Evolutionary conservation across 2,329 filamentous ascomycete species (phyloP).

Genomic region (Colletotrichum phormii): DNA sequence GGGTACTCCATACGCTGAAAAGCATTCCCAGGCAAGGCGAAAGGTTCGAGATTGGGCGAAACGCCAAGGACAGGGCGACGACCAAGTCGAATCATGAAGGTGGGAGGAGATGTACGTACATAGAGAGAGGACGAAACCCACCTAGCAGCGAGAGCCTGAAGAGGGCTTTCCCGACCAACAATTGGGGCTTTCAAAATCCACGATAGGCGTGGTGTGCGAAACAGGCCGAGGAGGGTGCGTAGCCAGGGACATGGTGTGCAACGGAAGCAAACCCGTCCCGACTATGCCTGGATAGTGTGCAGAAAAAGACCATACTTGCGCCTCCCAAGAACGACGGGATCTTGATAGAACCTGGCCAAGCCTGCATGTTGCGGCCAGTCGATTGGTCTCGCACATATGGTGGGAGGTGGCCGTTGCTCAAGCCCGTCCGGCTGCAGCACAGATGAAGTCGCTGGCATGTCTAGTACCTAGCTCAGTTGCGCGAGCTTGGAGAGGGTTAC

Average conservation of each 20-base stretch:
- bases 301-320: conserved; percentile 8
- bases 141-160: too few relatives aligned
- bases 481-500: not conserved
- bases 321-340: conserved; percentile 10
- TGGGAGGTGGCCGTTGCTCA: not conserved
- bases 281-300: not conserved
- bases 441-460: not conserved
- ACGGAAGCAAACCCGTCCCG: conserved; percentile 10
- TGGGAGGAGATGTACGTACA: not conserved
- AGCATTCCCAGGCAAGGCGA: not conserved
- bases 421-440: not conserved
- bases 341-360: conserved; percentile 12
- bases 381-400: not conserved
- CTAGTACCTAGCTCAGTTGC: not conserved
- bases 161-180: conserved; percentile 9
- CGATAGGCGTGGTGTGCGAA: conserved; percentile 15
- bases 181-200: not conserved
- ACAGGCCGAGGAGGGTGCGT: conserved; percentile 19
- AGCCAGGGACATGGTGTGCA: conserved; percentile 19
- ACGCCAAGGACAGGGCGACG: not conserved
- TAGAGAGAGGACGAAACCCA: not conserved
- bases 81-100: not conserved
- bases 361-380: not conserved
- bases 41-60: not conserved
- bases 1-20: not conserved